phyloP scores from a whole-genome alignment of 2,329 filamentous ascomycete species.

The Aspergillus costaricaensis region DNA sequence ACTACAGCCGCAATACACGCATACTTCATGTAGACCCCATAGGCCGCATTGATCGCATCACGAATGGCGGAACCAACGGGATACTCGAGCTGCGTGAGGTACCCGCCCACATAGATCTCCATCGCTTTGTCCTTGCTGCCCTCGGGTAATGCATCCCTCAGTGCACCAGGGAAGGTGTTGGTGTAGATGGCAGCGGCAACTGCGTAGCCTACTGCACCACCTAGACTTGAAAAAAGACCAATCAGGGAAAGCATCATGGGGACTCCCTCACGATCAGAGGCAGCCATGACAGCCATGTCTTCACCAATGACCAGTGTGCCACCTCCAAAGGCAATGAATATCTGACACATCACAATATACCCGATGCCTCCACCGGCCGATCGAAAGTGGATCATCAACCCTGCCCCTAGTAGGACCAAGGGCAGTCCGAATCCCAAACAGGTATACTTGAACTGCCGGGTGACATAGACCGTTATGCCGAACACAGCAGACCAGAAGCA shows the following conservation, averaged over 20 bases:
- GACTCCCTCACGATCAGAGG: slow-evolving; percentile 56
- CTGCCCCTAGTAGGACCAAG: slow-evolving; percentile 54
- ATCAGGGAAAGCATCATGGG: slow-evolving; percentile 48
- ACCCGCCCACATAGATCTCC: slow-evolving; percentile 29
- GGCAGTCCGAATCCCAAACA: slow-evolving; percentile 56
- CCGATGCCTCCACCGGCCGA: slow-evolving; percentile 50
- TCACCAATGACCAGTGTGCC: slow-evolving; percentile 57
- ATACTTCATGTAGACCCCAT: slow-evolving; percentile 40
- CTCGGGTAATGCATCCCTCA: slow-evolving; percentile 32
- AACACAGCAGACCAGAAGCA: slow-evolving; percentile 54
- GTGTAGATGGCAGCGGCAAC: slow-evolving; percentile 56
- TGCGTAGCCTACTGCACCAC: slow-evolving; percentile 38
- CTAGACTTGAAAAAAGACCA: slow-evolving; percentile 37
- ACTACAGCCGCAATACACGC: slow-evolving; percentile 38
- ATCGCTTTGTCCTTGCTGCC: slow-evolving; percentile 22
- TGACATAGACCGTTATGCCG: slow-evolving; percentile 52
- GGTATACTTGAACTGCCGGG: slow-evolving; percentile 56
- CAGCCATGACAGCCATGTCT: slow-evolving; percentile 61
- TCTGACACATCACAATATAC: slow-evolving; percentile 58
- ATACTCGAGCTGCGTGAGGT: slow-evolving; percentile 29
- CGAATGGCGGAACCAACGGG: slow-evolving; percentile 32
- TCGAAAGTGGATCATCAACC: slow-evolving; percentile 60
- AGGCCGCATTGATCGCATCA: slow-evolving; percentile 40
- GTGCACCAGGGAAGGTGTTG: slow-evolving; percentile 54
- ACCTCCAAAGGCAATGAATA: slow-evolving; percentile 59